Conservation (phyloP, 352 stramenopile species). For the Globisporangium iwayamae region DNA sequence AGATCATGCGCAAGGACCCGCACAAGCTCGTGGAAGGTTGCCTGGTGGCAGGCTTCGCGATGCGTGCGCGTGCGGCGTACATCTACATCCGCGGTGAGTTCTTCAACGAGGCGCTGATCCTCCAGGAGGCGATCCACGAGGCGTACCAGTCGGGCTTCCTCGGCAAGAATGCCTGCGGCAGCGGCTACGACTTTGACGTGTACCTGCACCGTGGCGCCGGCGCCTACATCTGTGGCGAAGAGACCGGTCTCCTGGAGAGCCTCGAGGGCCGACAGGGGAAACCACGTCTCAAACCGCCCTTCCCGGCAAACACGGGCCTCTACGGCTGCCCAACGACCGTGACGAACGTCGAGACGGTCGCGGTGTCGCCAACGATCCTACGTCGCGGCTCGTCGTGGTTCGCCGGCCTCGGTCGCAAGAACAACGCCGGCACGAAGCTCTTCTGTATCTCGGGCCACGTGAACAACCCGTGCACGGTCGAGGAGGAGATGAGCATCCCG, state of each 20-base stretch:
- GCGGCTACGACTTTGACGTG: constrained; percentile 99
- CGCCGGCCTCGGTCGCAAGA: constrained; percentile 94
- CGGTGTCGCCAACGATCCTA: constrained; percentile 98
- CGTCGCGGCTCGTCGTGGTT: constrained; percentile 97
- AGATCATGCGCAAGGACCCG: constrained; percentile 99
- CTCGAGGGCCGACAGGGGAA: constrained; percentile 98
- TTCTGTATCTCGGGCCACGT: constrained; percentile 99
- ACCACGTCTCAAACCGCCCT: constrained; percentile 98
- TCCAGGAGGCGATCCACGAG: constrained; percentile 99
- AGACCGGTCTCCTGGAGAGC: constrained; percentile 98
- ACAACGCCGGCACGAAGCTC: constrained; percentile 99
- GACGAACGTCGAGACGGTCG: constrained; percentile 99
- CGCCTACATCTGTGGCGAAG: constrained; percentile 99
- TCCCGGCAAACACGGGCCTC: constrained; percentile 98
- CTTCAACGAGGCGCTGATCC: constrained; percentile 98
- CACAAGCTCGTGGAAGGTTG: constrained; percentile 99
- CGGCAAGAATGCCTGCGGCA: constrained; percentile 96
- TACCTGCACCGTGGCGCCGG: constrained; percentile 98
- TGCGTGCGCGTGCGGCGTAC: constrained; percentile 98
- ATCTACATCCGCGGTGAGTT: constrained; percentile 99
- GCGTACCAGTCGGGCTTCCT: constrained; percentile 96
- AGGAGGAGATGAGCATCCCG: constrained; percentile 98
- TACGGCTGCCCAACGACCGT: constrained; percentile 99
- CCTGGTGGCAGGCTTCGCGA: constrained; percentile 97
- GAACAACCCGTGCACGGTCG: constrained; percentile 98